Conservation (phyloP, 2,329 filamentous ascomycete genomes). For the Talaromyces sp. region DNA sequence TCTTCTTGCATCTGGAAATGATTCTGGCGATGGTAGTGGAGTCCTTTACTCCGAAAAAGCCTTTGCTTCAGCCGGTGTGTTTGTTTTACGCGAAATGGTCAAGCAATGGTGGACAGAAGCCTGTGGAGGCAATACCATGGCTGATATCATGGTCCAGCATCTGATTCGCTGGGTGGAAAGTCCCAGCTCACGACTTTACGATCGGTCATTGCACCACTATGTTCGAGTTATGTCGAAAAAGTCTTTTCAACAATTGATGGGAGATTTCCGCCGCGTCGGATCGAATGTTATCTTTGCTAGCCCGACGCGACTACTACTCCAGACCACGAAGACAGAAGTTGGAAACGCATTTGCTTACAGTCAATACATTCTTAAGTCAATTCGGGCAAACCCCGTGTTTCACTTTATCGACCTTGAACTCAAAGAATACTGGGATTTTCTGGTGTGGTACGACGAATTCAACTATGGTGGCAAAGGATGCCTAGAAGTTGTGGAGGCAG, state of each 20-base stretch:
- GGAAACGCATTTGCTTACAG: slow-evolving; percentile 95
- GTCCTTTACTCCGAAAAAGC: slow-evolving; percentile 80
- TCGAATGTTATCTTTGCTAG: slow-evolving; percentile 95
- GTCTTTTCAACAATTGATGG: slow-evolving; percentile 94
- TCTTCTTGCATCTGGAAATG: slow-evolving; percentile 72
- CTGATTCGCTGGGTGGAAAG: slow-evolving; percentile 96
- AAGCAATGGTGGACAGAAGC: slow-evolving; percentile 98
- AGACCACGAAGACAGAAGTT: slow-evolving; percentile 95
- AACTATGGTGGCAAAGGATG: slow-evolving; percentile 97
- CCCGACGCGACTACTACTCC: slow-evolving; percentile 80
- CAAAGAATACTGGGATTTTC: slow-evolving; percentile 98
- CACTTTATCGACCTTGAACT: slow-evolving; percentile 96
- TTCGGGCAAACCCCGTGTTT: slow-evolving; percentile 91
- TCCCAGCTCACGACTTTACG: slow-evolving; percentile 89
- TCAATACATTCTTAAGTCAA: slow-evolving; percentile 96
- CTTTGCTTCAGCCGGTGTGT: slow-evolving; percentile 86
- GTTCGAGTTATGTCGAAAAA: slow-evolving; percentile 99
- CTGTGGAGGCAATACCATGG: slow-evolving; percentile 84
- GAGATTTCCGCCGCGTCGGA: slow-evolving; percentile 89
- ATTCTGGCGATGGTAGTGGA: slow-evolving; percentile 58
- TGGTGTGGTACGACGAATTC: slow-evolving; percentile 98
- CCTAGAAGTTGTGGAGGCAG: slow-evolving; percentile 68
- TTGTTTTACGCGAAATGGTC: slow-evolving; percentile 94
- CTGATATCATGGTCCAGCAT: slow-evolving; percentile 95
- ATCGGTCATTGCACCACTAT: slow-evolving; percentile 90